Evolutionary conservation across 2,329 filamentous ascomycete species (phyloP).

Genomic region (Alternaria angustiovoidea): DNA sequence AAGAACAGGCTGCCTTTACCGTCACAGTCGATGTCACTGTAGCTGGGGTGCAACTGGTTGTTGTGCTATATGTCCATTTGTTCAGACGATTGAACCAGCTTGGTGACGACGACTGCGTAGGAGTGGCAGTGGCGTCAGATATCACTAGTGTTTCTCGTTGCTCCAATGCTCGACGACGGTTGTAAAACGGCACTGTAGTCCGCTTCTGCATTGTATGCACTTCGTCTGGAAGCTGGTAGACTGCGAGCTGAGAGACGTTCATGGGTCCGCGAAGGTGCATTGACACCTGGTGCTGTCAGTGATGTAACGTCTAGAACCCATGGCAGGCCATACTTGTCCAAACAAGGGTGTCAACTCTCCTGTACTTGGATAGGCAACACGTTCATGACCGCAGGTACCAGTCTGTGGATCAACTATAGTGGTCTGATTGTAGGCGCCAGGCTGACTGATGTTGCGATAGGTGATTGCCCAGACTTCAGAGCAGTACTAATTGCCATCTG

Average conservation of each 20-base stretch:
- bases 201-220: conserved; percentile 25
- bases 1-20: conserved; percentile 19
- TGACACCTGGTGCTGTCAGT: conserved; percentile 65
- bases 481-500: conserved; percentile 71
- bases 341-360: conserved; percentile 73
- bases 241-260: conserved; percentile 71
- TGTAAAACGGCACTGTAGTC: conserved; percentile 29
- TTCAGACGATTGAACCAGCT: background rate
- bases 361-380: conserved; percentile 64
- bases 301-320: background rate
- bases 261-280: conserved; percentile 77
- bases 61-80: conserved; percentile 14
- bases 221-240: conserved; percentile 63
- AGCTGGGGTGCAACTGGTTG: conserved; percentile 10
- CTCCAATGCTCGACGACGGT: conserved; percentile 20
- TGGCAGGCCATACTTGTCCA: conserved; percentile 65
- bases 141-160: background rate
- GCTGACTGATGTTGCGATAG: conserved; percentile 68
- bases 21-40: conserved; percentile 24
- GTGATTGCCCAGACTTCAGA: conserved; percentile 70
- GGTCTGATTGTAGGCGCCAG: conserved; percentile 71
- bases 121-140: background rate
- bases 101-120: background rate
- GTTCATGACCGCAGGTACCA: conserved; percentile 63
- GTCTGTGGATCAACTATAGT: conserved; percentile 65